Evolutionary conservation across 2,329 filamentous ascomycete species (phyloP).

Genomic region (Aspergillus sp.): DNA sequence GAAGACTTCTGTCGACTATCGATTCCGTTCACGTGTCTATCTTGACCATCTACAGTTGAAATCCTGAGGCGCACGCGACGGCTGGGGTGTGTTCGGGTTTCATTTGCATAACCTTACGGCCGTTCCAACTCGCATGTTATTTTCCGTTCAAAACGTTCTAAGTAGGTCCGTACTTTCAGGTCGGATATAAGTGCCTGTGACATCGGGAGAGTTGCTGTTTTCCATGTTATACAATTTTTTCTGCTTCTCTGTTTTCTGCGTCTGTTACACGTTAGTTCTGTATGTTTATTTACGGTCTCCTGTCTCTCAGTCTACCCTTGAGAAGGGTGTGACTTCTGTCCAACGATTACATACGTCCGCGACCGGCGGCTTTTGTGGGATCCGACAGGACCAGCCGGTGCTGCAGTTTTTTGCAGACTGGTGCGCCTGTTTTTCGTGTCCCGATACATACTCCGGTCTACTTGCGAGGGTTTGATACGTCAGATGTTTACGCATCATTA

Average conservation of each 20-base stretch:
- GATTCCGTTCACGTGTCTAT: conserved; percentile 16
- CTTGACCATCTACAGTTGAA: conserved; percentile 9
- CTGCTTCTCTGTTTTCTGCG: conserved; percentile 8
- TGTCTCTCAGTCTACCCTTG: conserved; percentile 4
- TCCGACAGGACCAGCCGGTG: not conserved
- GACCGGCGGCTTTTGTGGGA: conserved; percentile 13
- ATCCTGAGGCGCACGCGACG: conserved; percentile 13
- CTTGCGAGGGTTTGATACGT: conserved; percentile 19
- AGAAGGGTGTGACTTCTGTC: conserved; percentile 14
- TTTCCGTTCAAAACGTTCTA: conserved; percentile 20
- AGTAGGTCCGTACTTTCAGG: conserved; percentile 21
- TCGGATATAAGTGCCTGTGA: conserved; percentile 21
- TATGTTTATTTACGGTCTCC: conserved; percentile 10
- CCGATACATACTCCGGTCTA: conserved; percentile 13
- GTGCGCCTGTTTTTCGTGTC: not conserved
- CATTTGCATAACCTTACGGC: conserved; percentile 22
- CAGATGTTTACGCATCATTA: conserved; percentile 13
- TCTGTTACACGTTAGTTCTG: conserved; percentile 8
- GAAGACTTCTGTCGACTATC: conserved; percentile 24
- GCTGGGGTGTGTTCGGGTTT: conserved; percentile 15
- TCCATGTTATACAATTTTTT: conserved; percentile 6
- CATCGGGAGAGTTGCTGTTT: conserved; percentile 17
- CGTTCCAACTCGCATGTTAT: conserved; percentile 17
- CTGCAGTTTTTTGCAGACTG: not conserved
- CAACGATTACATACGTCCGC: conserved; percentile 14